These are phyloP conservation scores for Chlorella vulgaris DNA, from an alignment of 139 green algal genomes.

Conservation along the genomic window DNA sequence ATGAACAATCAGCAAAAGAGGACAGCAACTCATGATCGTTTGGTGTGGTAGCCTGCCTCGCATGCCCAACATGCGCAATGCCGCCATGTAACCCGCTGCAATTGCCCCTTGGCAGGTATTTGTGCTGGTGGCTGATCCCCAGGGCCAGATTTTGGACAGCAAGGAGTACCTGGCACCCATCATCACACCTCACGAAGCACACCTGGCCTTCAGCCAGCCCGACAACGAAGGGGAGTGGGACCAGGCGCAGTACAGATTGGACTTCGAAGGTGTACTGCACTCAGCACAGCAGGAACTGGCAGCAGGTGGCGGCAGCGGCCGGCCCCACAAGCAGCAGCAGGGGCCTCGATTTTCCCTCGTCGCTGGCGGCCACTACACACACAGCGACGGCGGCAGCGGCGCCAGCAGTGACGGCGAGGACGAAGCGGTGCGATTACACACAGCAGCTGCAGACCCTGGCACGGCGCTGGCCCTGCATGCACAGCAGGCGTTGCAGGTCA, in stretches of 20 bases:
- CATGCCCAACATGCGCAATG: no score
- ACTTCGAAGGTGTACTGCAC: slow-evolving; percentile 46
- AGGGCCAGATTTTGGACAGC: slow-evolving; percentile 80
- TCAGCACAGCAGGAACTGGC: no score
- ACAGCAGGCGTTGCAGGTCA: slow-evolving; percentile 25
- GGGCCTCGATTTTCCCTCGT: slow-evolving; percentile 42
- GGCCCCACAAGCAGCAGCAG: background rate
- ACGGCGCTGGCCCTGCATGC: slow-evolving; percentile 32
- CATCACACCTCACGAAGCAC: slow-evolving; percentile 91
- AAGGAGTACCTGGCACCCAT: slow-evolving; percentile 91
- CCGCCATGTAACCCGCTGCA: background rate
- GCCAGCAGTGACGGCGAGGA: background rate
- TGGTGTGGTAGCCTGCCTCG: no score
- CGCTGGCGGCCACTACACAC: slow-evolving; percentile 7
- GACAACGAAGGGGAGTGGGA: slow-evolving; percentile 50
- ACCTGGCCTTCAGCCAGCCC: slow-evolving; percentile 51
- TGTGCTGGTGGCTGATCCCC: slow-evolving; percentile 76
- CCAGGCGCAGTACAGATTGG: slow-evolving; percentile 31
- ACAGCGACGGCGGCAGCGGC: background rate
- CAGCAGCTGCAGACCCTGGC: background rate
- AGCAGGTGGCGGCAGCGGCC: background rate
- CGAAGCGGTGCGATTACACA: background rate
- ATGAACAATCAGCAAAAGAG: no score
- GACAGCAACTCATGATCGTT: no score
- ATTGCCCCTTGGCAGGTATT: slow-evolving; percentile 56